Base-by-base conservation (phyloP, 208 protist species). In the Acanthamoeba lenticulata region DNA sequence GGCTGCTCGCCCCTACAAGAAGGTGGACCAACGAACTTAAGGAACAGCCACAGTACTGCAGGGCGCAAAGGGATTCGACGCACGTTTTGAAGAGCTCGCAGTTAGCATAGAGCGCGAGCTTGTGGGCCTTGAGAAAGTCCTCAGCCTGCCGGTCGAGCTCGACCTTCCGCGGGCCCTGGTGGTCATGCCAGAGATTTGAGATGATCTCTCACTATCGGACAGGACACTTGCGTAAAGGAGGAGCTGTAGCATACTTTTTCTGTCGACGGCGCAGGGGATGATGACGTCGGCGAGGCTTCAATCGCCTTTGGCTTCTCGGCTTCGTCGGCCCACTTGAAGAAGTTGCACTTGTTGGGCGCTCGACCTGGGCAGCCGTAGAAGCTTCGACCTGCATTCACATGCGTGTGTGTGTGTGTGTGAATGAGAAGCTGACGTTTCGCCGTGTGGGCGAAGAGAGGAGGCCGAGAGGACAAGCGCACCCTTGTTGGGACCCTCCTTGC, bases 21-120 rank as follows among this genome's bases (percentile, higher is more conserved):
- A 21, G 9, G 34, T 42, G 5, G 55, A 36, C 44, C 34, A 47
- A 42, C 19, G 2, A 24, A 36, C 49, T 7, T 57, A 15, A 52
- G 42, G n/a, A n/a, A n/a, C n/a, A n/a, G n/a, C n/a, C n/a, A n/a
- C n/a, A n/a, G n/a, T n/a, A n/a, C n/a, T n/a, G n/a, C n/a, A n/a
- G n/a, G n/a, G n/a, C n/a, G n/a, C n/a, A 2, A 62, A 90, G 81
- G 44, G 13, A 62, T 40, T n/a, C n/a, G 13, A 27, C 40, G 36
- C 62, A 94, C 90, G 65, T 94, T 40, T 94, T 94, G 47, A 83
- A 57, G 13, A 94, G 65, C 32, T 94, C 67, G 32, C 90, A 94
- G 45, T 94, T 60, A n/a, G 69, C 67, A 27, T 94, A 83, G 67
- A 94, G 4, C 1, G 65, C 38, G 29, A 94, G 36, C 65, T 83